These are phyloP conservation scores for Boletus smithii DNA, from an alignment of 1,284 basidiomycete species.

Conservation along the genomic window DNA sequence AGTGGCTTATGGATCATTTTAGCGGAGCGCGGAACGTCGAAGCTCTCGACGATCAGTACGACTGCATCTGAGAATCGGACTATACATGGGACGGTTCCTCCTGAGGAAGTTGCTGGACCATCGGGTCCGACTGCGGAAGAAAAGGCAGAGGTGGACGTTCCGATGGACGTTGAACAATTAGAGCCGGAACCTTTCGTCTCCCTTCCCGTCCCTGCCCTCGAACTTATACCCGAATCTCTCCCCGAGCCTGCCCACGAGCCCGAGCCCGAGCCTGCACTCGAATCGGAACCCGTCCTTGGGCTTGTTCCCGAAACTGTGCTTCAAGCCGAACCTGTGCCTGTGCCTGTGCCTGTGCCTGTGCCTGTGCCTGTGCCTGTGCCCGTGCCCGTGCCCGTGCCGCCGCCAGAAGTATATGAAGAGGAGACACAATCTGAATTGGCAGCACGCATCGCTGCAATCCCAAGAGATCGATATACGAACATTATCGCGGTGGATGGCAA, in stretches of 20 bases:
- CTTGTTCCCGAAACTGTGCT: not conserved
- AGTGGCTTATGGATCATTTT: not conserved
- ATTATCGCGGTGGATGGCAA: slow-evolving; percentile 38
- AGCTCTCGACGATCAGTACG: slow-evolving; percentile 50
- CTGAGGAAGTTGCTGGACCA: slow-evolving; percentile 24
- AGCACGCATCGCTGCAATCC: slow-evolving; percentile 30
- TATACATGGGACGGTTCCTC: slow-evolving; percentile 19
- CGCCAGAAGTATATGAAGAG: slow-evolving; percentile 1
- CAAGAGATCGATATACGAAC: slow-evolving; percentile 29
- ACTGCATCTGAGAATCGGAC: slow-evolving; percentile 49
- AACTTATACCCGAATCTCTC: not conserved
- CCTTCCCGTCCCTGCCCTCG: slow-evolving; percentile 4
- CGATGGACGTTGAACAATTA: slow-evolving; percentile 16
- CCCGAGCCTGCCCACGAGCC: not conserved
- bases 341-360: not conserved
- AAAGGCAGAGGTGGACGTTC: slow-evolving; percentile 14
- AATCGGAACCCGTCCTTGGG: not conserved
- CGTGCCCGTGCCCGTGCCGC: not conserved
- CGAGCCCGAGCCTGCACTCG: not conserved
- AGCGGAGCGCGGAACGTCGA: slow-evolving; percentile 44
- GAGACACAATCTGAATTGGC: slow-evolving; percentile 18
- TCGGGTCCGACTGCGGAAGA: slow-evolving; percentile 25
- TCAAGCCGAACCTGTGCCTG: not conserved
- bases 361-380: not conserved
- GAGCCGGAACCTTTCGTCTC: slow-evolving; percentile 8